Evolutionary conservation across 352 stramenopile species (phyloP), one percentile per base, ranked within the genome.

Genomic region (Phytophthora megakarya): DNA sequence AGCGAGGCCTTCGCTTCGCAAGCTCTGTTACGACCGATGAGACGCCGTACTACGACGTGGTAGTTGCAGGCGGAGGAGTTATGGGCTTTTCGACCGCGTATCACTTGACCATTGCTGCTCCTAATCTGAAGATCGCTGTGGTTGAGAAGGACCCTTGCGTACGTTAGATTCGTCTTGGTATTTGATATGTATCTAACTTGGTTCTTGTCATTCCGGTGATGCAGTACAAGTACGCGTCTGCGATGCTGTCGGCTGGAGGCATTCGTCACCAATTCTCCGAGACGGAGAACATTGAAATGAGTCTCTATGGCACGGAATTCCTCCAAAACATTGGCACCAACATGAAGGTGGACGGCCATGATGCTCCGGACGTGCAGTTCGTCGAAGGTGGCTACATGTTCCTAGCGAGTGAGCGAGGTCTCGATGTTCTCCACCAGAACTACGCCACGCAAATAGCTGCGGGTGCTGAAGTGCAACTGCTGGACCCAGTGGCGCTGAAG

Each of bases 31-130:
- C 61, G 33, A 70, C 49, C 65, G 37, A 44, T 18, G 61, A 67
- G 32, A 49, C 46, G 42, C 71, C 70, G 10, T 78, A 83, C 58
- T 93, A 92, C 44, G 86, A 95, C 59, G 84, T 95, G 39, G 73
- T 93, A 33, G 84, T 95, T 46, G 76, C 81, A 19, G 86, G 86
- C 18, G 86, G 84, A 37, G 81, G 86, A 12, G 86, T 93, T 71
- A 92, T 95, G 83, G 86, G 86, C 50, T 92, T 82, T 70, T 95
- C 86, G n/a, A 84, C 82, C 1, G 86, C 86, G n/a, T 95, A 92
- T 63, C 86, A 95, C 55, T 65, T 95, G 45, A 80, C 81, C n/a
- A 59, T 68, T 19, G 83, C 80, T 40, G 83, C 76, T 42, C 86
- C 83, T 16, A 80, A 88, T 25, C 61, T 95, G 22, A 81, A 78